Base-by-base conservation (phyloP, 345 rosid genomes). In the Aurinia saxatilis region DNA sequence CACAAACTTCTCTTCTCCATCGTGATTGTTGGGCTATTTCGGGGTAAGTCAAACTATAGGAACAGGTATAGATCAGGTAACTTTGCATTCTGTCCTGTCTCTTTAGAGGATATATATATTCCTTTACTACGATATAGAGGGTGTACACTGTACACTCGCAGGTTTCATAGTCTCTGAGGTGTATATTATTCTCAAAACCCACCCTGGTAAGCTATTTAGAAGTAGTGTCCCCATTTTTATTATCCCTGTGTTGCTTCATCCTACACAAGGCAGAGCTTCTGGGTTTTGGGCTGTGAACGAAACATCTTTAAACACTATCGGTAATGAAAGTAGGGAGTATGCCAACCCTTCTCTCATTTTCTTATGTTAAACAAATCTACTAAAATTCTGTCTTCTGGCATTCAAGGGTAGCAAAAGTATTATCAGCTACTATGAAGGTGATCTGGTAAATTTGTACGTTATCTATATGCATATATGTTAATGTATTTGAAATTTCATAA, bases 381-480 rank as follows among this genome's bases (percentile, higher is more conserved):
- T 84, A 53, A 81, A 80, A 70, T 40, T 56, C 63, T 78, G 44
- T 73, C 69, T 78, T 75, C 68, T 86, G 91, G 87, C 78, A 76
- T 74, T 67, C 68, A 80, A 77, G 90, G 95, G 86, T 82, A 69
- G 74, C 87, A 59, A 89, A 86, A 84, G 66, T 84, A 78, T 74
- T 78, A 77, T 76, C 90, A 62, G 90, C 86, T 57, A 72, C 84
- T 83, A 79, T 72, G 89, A 85, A 84, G 95, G 75, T 87, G 82
- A 72, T 70, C 86, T 84, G 97, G 95, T 90, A 83, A 80, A 53
- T 69, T 73, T 60, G 58, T 49, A 78, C 71, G 60, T 68, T 47
- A 16, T 60, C 25, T 40, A 49, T 59, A 60, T 35, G 45, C 41
- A 27, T 9, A 35, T 62, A 48, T 73, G n/a, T n/a, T n/a, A n/a